Conservation (phyloP, 139 green algal species). For the Zygnema circumcarinatum region DNA sequence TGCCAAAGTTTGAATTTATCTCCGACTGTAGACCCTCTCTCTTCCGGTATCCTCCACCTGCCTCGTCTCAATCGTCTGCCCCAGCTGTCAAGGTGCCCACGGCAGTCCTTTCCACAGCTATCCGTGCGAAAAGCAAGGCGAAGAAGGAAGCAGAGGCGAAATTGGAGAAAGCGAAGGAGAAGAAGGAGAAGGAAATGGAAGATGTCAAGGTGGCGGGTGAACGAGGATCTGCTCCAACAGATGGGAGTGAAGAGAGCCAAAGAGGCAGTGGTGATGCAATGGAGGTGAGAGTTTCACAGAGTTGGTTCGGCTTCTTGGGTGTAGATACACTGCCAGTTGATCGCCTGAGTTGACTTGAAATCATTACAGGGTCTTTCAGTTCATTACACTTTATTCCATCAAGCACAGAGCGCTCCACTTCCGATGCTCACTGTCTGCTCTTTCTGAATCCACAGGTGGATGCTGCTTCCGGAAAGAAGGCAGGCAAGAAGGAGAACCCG, state of each 20-base stretch:
- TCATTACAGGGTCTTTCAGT: too few species aligned
- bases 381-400: too few species aligned
- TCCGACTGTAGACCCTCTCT: constrained; percentile 75
- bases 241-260: constrained; percentile 20
- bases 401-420: too few species aligned
- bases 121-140: constrained; percentile 69
- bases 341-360: too few species aligned
- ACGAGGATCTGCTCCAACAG: neutral
- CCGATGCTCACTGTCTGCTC: too few species aligned
- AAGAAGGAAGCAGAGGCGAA: constrained; percentile 64
- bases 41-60: constrained; percentile 88
- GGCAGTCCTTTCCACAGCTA: constrained; percentile 95
- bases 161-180: constrained; percentile 59
- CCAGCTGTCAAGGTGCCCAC: constrained; percentile 83
- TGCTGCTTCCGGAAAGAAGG: neutral
- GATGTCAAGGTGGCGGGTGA: constrained; percentile 48
- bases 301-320: neutral
- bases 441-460: too few species aligned
- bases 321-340: constrained; percentile 11
- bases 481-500: constrained; percentile 58
- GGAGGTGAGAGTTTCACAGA: constrained; percentile 55
- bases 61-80: constrained; percentile 69
- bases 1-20: constrained; percentile 75
- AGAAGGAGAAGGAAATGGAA: constrained; percentile 22
- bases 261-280: constrained; percentile 49